Evolutionary conservation across 1,284 basidiomycete species (phyloP).

Genomic region (Neotropicomus parvogracilis): DNA sequence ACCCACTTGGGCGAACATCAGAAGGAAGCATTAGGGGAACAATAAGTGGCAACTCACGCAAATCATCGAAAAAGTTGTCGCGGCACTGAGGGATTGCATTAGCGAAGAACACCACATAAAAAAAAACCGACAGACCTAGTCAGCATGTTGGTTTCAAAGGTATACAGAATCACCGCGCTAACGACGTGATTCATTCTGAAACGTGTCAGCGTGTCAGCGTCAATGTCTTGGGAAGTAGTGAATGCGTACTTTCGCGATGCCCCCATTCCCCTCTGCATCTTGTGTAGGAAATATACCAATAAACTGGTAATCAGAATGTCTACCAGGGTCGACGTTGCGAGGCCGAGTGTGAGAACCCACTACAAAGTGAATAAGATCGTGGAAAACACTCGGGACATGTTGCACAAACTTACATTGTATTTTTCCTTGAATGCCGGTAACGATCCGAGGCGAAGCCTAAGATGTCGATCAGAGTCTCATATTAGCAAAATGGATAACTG

Average conservation of each 20-base stretch:
- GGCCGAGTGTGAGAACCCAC: conserved; percentile 52
- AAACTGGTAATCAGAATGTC: conserved; percentile 48
- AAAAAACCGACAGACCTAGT: conserved; percentile 43
- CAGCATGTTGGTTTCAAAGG: conserved; percentile 50
- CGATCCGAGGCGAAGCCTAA: too few species aligned
- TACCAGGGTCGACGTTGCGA: conserved; percentile 44
- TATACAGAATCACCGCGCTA: conserved; percentile 47
- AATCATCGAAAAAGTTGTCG: conserved; percentile 46
- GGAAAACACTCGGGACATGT: not conserved
- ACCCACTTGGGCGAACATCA: conserved; percentile 41
- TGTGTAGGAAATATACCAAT: conserved; percentile 43
- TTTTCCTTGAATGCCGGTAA: conserved; percentile 21
- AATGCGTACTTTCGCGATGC: conserved; percentile 23
- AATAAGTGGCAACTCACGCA: conserved; percentile 37
- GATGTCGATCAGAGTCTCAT: too few species aligned
- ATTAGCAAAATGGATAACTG: too few species aligned
- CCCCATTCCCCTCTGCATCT: conserved; percentile 37
- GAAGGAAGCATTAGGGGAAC: conserved; percentile 9
- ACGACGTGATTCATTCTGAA: conserved; percentile 46
- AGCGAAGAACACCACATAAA: not conserved
- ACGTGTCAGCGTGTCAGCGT: not conserved
- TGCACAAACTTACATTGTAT: conserved; percentile 22
- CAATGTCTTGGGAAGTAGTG: not conserved
- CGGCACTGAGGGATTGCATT: conserved; percentile 33
- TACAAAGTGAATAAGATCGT: conserved; percentile 21